phyloP scores from a whole-genome alignment of 2,329 filamentous ascomycete genomes.

The Fusarium oligoseptatum region DNA sequence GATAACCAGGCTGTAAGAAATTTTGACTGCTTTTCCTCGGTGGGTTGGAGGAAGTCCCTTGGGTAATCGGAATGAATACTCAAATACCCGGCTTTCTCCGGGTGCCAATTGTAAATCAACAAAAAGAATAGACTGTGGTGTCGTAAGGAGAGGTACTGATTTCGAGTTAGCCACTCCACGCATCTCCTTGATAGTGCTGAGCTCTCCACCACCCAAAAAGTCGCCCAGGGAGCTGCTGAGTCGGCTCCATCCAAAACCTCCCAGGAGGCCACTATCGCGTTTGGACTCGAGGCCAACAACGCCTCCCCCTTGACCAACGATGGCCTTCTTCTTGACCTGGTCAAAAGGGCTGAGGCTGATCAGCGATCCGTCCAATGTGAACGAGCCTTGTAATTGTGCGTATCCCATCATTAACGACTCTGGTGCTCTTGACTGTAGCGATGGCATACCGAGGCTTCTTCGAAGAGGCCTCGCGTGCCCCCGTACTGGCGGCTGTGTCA shows the following conservation, averaged over 20 bases:
- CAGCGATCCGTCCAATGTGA: slow-evolving; percentile 90
- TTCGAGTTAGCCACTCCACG: slow-evolving; percentile 87
- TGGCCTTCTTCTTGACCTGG: slow-evolving; percentile 93
- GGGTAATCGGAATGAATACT: slow-evolving; percentile 88
- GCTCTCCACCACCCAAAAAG: slow-evolving; percentile 85
- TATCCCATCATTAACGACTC: slow-evolving; percentile 98
- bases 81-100: slow-evolving; percentile 88
- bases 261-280: slow-evolving; percentile 82
- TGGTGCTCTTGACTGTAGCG: slow-evolving; percentile 64
- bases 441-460: slow-evolving; percentile 59
- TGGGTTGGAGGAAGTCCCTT: slow-evolving; percentile 92
- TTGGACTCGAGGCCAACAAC: slow-evolving; percentile 86
- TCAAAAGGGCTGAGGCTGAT: slow-evolving; percentile 93
- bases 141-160: slow-evolving; percentile 91
- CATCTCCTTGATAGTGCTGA: slow-evolving; percentile 97
- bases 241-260: slow-evolving; percentile 87
- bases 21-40: slow-evolving; percentile 93
- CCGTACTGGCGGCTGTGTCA: slow-evolving; percentile 65
- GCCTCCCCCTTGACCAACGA: slow-evolving; percentile 87
- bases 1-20: slow-evolving; percentile 89
- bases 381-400: slow-evolving; percentile 92
- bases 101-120: slow-evolving; percentile 90
- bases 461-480: slow-evolving; percentile 58
- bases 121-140: slow-evolving; percentile 94
- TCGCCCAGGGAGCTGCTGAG: slow-evolving; percentile 91